Percentiles rank a stretch among this genome's conserved stretches.
Evolutionary conservation across 2,329 filamentous ascomycete species (phyloP).

Genomic region (Emericellopsis cladophorae): DNA sequence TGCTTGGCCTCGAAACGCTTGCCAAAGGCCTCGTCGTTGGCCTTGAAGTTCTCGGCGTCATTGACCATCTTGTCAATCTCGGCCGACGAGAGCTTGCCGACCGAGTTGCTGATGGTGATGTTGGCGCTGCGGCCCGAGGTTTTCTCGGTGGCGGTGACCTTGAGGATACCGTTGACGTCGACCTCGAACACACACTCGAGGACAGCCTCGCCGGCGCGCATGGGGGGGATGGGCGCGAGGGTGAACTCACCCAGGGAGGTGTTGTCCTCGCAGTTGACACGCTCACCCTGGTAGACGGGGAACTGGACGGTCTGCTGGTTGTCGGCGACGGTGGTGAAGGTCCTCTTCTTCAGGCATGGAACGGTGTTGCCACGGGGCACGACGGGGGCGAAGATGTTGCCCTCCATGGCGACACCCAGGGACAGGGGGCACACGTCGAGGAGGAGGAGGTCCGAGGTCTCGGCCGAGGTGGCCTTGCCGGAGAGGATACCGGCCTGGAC

Average conservation of each 20-base stretch:
- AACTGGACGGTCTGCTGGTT: slow-evolving; percentile 78
- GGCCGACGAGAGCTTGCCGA: slow-evolving; percentile 86
- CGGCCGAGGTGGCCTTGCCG: slow-evolving; percentile 90
- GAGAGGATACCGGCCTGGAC: slow-evolving; percentile 98
- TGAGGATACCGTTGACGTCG: slow-evolving; percentile 99
- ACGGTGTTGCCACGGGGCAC: slow-evolving; percentile 70
- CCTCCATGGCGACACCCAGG: slow-evolving; percentile 98
- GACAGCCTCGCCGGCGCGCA: slow-evolving; percentile 91
- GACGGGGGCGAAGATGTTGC: slow-evolving; percentile 95
- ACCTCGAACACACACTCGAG: slow-evolving; percentile 99
- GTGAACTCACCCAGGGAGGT: slow-evolving; percentile 97
- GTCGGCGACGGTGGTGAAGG: slow-evolving; percentile 78
- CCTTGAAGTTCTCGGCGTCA: slow-evolving; percentile 98
- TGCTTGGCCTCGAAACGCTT: slow-evolving; percentile 99
- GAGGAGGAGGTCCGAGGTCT: slow-evolving; percentile 87
- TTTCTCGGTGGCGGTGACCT: slow-evolving; percentile 99
- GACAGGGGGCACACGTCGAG: slow-evolving; percentile 94
- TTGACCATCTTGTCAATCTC: slow-evolving; percentile 99
- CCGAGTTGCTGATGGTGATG: slow-evolving; percentile 99
- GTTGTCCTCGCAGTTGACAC: slow-evolving; percentile 97
- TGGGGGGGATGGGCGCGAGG: slow-evolving; percentile 71
- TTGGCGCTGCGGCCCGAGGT: slow-evolving; percentile 94
- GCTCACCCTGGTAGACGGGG: slow-evolving; percentile 91
- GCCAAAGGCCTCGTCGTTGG: slow-evolving; percentile 93
- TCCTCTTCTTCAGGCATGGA: slow-evolving; percentile 69